Base-by-base conservation (phyloP, 768 basidiomycete genomes). In the Tubosaeta brunneosetosa region DNA sequence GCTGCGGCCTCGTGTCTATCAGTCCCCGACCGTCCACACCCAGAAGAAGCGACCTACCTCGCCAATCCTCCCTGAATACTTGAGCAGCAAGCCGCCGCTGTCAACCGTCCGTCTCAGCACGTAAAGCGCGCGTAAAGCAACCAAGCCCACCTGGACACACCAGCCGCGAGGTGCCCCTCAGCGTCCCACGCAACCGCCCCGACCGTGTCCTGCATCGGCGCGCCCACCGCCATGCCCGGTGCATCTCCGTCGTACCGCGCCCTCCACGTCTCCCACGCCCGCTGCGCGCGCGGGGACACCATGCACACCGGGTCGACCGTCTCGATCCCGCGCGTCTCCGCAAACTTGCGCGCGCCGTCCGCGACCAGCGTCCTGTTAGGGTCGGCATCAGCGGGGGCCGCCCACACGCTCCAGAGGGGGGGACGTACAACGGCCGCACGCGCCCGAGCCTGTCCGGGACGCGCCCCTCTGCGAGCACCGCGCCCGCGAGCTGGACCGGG, bases 91-190 rank as follows among this genome's bases (percentile, higher is more conserved):
- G 0, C 90, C 90, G 6, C 90, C 90, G 57, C 90, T 91, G 52
- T 34, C 44, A n/a, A 36, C 6, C 22, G 25, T 40, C 2, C 33
- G 22, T 40, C n/a, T 34, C 22, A 26, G 22, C 13, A n/a, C n/a
- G n/a, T n/a, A n/a, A n/a, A n/a, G n/a, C n/a, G n/a, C n/a, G n/a
- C n/a, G n/a, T n/a, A n/a, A n/a, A n/a, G n/a, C n/a, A n/a, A n/a
- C n/a, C n/a, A n/a, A n/a, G n/a, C n/a, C n/a, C n/a, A 81, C 86
- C 86, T 88, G 29, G 88, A 91, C 14, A 89, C 87, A 2, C 88
- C 88, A n/a, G 86, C 82, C 12, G 84, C 82, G 49, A 83, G 60
- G 14, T 74, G 72, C 4, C 71, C 76, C 27, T 60, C 53, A 1
- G 62, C 59, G 56, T 78, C 74, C 67, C 77, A 81, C 13, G 74